These are phyloP conservation scores for Alternaria longipes DNA, from an alignment of 2,329 filamentous ascomycete species.

Conservation along the genomic window DNA sequence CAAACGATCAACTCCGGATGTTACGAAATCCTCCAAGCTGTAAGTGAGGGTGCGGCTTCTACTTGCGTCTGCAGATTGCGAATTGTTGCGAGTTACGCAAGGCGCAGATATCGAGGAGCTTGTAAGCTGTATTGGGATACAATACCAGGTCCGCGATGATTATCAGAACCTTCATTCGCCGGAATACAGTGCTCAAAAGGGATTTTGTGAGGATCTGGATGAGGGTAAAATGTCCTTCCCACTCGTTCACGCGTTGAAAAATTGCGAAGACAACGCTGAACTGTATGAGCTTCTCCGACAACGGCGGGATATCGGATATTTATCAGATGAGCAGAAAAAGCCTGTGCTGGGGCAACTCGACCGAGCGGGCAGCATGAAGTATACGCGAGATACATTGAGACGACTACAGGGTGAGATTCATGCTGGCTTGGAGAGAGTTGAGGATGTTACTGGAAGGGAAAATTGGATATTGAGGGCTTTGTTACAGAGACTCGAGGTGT, in stretches of 20 bases:
- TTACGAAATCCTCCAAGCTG: neutral
- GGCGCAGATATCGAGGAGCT: neutral
- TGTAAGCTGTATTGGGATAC: neutral
- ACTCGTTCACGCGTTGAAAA: neutral
- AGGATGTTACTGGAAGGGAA: neutral
- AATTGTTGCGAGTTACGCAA: neutral
- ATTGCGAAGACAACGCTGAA: neutral
- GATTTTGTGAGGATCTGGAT: slow-evolving; percentile 88
- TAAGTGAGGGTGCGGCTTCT: neutral
- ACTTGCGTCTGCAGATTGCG: neutral
- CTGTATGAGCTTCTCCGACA: neutral
- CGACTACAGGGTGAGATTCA: neutral
- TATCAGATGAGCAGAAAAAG: slow-evolving; percentile 3
- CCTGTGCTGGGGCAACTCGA: neutral
- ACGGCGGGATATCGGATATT: neutral
- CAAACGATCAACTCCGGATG: neutral
- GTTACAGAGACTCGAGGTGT: neutral
- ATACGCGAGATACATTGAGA: slow-evolving; percentile 2
- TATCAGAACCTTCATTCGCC: slow-evolving; percentile 76
- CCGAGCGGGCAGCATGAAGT: neutral
- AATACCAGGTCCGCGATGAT: slow-evolving; percentile 86
- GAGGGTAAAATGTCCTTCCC: slow-evolving; percentile 84
- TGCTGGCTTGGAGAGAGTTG: neutral
- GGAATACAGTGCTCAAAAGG: slow-evolving; percentile 82
- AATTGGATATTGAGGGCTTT: slow-evolving; percentile 8